A percentile compares a stretch with the other conserved stretches of the same genome.
phyloP scores from a whole-genome alignment of 331 rosid species.

The Stylosanthes scabra region DNA sequence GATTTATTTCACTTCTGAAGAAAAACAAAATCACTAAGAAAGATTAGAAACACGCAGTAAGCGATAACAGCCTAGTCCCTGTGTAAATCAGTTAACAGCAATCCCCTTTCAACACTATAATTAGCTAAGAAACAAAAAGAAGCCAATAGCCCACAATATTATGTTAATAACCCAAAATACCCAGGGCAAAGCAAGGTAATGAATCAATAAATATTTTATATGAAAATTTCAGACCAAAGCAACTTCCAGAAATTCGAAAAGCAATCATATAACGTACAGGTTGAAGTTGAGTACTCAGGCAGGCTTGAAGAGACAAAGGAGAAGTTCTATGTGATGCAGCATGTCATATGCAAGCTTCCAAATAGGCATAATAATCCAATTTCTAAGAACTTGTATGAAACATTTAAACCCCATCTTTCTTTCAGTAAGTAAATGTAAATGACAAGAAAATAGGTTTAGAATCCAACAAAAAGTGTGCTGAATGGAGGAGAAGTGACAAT shows the following conservation, averaged over 20 bases:
- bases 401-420: not conserved
- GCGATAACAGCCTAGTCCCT: not conserved
- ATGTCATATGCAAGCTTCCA: too few species aligned
- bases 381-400: not conserved
- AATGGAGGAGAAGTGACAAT: not conserved
- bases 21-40: not conserved
- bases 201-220: too few species aligned
- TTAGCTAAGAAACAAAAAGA: not conserved
- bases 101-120: not conserved
- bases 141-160: not conserved
- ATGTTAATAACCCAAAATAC: too few species aligned
- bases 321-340: too few species aligned
- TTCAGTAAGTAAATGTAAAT: constrained; percentile 18
- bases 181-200: too few species aligned
- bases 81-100: not conserved
- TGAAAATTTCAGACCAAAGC: too few species aligned
- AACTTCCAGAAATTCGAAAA: too few species aligned
- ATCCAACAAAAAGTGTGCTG: constrained; percentile 1
- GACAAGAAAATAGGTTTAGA: constrained; percentile 19
- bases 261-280: too few species aligned
- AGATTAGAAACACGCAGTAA: not conserved
- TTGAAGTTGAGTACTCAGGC: too few species aligned
- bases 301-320: too few species aligned
- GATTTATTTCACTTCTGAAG: not conserved
- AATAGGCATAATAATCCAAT: constrained; percentile 11